Percentiles rank a stretch among this genome's conserved stretches.
Conservation (phyloP, 768 basidiomycete species). For the Termitomyces heimii region DNA sequence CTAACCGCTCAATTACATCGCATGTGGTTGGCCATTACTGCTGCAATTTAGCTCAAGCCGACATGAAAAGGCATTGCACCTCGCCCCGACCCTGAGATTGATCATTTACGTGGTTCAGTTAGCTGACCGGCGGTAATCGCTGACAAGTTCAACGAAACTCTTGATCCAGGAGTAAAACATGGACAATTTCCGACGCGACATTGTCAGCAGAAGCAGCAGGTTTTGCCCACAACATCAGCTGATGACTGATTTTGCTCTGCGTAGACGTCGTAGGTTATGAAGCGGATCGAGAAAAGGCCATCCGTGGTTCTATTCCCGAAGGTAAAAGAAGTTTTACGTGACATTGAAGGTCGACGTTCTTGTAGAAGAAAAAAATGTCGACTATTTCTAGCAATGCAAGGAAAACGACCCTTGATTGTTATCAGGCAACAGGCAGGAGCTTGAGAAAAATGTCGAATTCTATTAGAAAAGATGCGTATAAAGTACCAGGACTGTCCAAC, state of each 20-base stretch:
- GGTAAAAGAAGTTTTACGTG: not conserved
- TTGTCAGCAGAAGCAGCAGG: not conserved
- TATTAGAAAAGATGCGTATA: not conserved
- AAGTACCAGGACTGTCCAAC: not conserved
- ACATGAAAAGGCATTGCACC: no score
- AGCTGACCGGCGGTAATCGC: not conserved
- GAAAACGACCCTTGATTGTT: not conserved
- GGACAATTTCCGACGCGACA: constrained; percentile 4
- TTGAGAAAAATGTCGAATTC: not conserved
- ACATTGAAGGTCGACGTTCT: not conserved
- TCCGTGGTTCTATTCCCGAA: not conserved
- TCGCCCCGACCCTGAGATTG: not conserved
- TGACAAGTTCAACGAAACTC: constrained; percentile 13
- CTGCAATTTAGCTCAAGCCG: no score
- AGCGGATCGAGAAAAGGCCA: not conserved
- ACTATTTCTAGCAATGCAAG: not conserved
- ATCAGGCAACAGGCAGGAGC: not conserved
- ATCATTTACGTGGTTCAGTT: not conserved
- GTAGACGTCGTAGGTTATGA: not conserved
- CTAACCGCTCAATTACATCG: no score
- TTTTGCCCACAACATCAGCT: not conserved
- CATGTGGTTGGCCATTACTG: no score
- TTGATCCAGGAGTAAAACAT: constrained; percentile 4
- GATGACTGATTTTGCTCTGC: not conserved
- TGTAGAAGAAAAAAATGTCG: no score